phyloP scores from a whole-genome alignment of 2,329 filamentous ascomycete species.

The Aspergillus ochraceus region DNA sequence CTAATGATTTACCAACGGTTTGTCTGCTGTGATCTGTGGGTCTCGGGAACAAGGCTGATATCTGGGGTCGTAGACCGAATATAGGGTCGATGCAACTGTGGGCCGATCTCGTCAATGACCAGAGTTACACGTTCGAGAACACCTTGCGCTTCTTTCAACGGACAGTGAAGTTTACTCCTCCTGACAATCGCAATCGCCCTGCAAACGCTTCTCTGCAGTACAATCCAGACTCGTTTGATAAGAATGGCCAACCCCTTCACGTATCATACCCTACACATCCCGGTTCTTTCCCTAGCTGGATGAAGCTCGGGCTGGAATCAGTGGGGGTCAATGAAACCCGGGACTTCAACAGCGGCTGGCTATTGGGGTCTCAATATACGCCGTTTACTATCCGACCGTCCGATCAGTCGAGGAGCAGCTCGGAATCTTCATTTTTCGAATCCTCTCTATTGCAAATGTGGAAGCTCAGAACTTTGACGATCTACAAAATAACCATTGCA shows the following conservation, averaged over 20 bases:
- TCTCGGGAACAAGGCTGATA: neutral
- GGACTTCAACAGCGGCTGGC: constrained; percentile 46
- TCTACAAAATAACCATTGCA: constrained; percentile 48
- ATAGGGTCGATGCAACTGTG: constrained; percentile 30
- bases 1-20: constrained; percentile 36
- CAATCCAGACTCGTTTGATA: constrained; percentile 30
- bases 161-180: constrained; percentile 29
- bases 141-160: constrained; percentile 31
- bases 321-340: constrained; percentile 40
- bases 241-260: constrained; percentile 38
- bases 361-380: constrained; percentile 43
- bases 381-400: constrained; percentile 51
- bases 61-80: constrained; percentile 22
- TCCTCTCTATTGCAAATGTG: constrained; percentile 15
- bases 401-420: constrained; percentile 52
- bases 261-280: constrained; percentile 45
- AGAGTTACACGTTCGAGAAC: constrained; percentile 33
- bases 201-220: constrained; percentile 25
- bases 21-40: neutral
- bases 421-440: constrained; percentile 40
- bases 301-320: constrained; percentile 36
- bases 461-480: constrained; percentile 31
- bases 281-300: constrained; percentile 41
- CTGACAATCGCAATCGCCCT: constrained; percentile 15
- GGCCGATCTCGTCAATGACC: constrained; percentile 34